These are phyloP conservation scores for Paracoccidioides brasiliensis DNA, from an alignment of 2,329 filamentous ascomycete species.

Conservation along the genomic window DNA sequence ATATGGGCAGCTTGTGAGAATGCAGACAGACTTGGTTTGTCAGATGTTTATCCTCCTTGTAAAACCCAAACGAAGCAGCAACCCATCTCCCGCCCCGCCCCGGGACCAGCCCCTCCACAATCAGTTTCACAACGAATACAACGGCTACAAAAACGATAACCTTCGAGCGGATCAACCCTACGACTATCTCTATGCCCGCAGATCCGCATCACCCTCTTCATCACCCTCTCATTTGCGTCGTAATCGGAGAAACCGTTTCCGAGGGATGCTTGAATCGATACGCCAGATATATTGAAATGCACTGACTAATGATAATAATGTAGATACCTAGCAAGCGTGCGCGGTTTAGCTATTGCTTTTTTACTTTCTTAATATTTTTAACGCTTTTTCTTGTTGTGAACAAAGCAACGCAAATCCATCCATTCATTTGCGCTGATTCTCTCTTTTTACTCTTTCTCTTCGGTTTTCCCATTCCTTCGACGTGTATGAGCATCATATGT, in stretches of 20 bases:
- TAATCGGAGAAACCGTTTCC: background rate
- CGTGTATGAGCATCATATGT: no score
- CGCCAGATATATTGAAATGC: background rate
- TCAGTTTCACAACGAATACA: slow-evolving; percentile 11
- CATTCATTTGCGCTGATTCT: background rate
- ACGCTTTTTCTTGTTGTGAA: background rate
- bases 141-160: background rate
- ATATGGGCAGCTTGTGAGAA: slow-evolving; percentile 35
- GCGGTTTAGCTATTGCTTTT: background rate
- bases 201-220: background rate
- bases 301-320: background rate
- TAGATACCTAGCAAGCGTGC: background rate
- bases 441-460: background rate
- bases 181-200: background rate
- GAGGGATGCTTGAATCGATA: background rate
- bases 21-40: slow-evolving; percentile 29
- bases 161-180: background rate
- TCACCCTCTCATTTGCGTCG: background rate
- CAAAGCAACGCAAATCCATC: no score
- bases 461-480: no score
- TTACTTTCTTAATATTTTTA: background rate
- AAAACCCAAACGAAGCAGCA: slow-evolving; percentile 50
- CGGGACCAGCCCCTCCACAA: slow-evolving; percentile 10
- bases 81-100: slow-evolving; percentile 14
- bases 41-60: no score